Evolutionary conservation across 1,139 yeast genomes (phyloP).

Genomic region (Yamadazyma trypodendri): DNA sequence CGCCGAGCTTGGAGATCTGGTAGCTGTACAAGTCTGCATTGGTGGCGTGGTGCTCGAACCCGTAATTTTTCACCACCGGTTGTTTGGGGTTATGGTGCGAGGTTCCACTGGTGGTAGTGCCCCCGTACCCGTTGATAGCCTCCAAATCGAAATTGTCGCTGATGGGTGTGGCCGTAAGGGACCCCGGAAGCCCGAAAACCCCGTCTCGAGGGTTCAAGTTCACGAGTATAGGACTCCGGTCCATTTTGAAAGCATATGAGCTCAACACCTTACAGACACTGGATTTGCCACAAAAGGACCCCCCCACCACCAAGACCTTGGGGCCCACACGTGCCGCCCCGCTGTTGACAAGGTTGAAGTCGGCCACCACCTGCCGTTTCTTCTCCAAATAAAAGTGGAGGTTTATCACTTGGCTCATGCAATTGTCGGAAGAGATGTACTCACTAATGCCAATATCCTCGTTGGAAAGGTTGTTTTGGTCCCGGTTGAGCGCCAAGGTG

Average conservation of each 20-base stretch:
- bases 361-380: constrained; percentile 42
- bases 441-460: constrained; percentile 46
- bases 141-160: constrained; percentile 81
- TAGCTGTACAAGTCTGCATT: constrained; percentile 63
- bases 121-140: constrained; percentile 72
- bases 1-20: constrained; percentile 56
- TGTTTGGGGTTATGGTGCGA: constrained; percentile 80
- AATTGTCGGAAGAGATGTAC: constrained; percentile 69
- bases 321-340: constrained; percentile 47
- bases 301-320: constrained; percentile 71
- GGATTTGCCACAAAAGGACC: constrained; percentile 74
- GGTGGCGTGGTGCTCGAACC: constrained; percentile 58
- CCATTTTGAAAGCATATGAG: constrained; percentile 75
- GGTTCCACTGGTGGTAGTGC: constrained; percentile 79
- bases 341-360: constrained; percentile 21
- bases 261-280: constrained; percentile 65
- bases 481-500: constrained; percentile 47
- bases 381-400: constrained; percentile 77
- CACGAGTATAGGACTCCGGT: constrained; percentile 64
- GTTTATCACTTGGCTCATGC: constrained; percentile 62
- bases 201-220: constrained; percentile 83
- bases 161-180: constrained; percentile 79
- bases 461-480: constrained; percentile 29
- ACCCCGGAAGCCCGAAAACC: constrained; percentile 79
- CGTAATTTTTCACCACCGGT: constrained; percentile 80